phyloP scores from a whole-genome alignment of 108 stramenopile species.

The Nitzschia inconspicua region DNA sequence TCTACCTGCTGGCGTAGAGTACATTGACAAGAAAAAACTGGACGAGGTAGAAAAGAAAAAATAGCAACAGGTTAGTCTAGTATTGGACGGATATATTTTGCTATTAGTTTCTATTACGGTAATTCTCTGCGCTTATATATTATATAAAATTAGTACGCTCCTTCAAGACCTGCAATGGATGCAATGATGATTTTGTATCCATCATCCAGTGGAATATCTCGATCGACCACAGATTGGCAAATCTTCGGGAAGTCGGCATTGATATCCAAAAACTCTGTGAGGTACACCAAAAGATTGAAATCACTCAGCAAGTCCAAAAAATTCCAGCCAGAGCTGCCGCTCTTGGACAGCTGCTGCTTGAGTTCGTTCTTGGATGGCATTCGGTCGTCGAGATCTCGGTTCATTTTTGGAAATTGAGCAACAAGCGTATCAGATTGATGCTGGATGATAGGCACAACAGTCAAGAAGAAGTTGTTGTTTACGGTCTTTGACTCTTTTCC shows the following conservation, averaged over 20 bases:
- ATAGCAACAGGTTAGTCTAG: too few species aligned
- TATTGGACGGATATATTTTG: too few species aligned
- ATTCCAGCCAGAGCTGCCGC: conserved; percentile 86
- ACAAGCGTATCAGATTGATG: conserved; percentile 85
- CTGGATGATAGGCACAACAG: conserved; percentile 90
- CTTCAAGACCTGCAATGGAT: conserved; percentile 80
- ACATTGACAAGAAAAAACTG: conserved; percentile 60
- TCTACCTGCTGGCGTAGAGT: conserved; percentile 75
- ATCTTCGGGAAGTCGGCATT: conserved; percentile 79
- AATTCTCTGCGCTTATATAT: too few species aligned
- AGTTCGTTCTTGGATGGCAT: conserved; percentile 79
- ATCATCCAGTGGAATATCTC: conserved; percentile 80
- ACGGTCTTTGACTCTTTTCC: conserved; percentile 89
- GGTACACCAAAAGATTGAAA: conserved; percentile 89
- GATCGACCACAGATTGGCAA: conserved; percentile 75
- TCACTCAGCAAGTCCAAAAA: conserved; percentile 90
- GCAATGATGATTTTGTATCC: conserved; percentile 91
- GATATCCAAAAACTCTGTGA: conserved; percentile 80
- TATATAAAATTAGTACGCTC: conserved; percentile 39
- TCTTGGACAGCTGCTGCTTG: conserved; percentile 81
- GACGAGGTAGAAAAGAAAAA: conserved; percentile 42
- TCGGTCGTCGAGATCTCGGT: conserved; percentile 76
- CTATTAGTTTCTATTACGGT: too few species aligned
- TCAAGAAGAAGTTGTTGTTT: conserved; percentile 95
- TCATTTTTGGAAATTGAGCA: conserved; percentile 77